Conservation (phyloP, 2,329 filamentous ascomycete genomes). For the Polytolypa hystricis region DNA sequence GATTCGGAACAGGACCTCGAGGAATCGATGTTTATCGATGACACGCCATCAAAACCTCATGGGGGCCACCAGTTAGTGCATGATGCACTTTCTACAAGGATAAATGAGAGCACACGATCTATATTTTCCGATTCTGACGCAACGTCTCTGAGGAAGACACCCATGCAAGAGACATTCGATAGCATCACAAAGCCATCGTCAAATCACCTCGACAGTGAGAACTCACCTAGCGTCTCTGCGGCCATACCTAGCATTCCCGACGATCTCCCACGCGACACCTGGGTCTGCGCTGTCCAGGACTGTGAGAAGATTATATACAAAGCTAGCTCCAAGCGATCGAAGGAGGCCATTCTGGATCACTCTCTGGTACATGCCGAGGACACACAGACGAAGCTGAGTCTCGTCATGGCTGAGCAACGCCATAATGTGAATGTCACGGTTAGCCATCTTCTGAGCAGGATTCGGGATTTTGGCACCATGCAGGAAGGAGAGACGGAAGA, state of each 20-base stretch:
- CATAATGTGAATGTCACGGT: constrained; percentile 24
- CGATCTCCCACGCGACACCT: constrained; percentile 20
- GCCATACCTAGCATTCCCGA: neutral
- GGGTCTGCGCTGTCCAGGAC: constrained; percentile 22
- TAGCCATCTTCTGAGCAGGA: constrained; percentile 23
- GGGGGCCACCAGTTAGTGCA: constrained; percentile 25
- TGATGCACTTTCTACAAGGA: constrained; percentile 21
- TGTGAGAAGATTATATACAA: constrained; percentile 24
- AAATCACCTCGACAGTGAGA: constrained; percentile 6
- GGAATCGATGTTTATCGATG: constrained; percentile 19
- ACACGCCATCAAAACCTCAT: constrained; percentile 25
- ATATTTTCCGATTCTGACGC: constrained; percentile 20
- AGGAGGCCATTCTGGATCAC: constrained; percentile 24
- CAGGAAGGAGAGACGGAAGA: constrained; percentile 11
- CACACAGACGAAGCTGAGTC: constrained; percentile 24
- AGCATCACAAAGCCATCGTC: constrained; percentile 12
- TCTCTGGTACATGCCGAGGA: constrained; percentile 25
- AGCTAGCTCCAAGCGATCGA: constrained; percentile 22
- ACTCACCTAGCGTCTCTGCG: neutral
- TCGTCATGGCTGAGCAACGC: constrained; percentile 26
- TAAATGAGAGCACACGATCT: constrained; percentile 21
- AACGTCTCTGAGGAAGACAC: constrained; percentile 16
- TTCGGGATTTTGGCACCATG: constrained; percentile 15
- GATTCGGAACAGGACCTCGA: constrained; percentile 22
- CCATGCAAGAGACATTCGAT: constrained; percentile 16